Percentiles rank a stretch among this genome's conserved stretches.
phyloP scores from a whole-genome alignment of 2,329 filamentous ascomycete species.

The Ophiostoma australiae region DNA sequence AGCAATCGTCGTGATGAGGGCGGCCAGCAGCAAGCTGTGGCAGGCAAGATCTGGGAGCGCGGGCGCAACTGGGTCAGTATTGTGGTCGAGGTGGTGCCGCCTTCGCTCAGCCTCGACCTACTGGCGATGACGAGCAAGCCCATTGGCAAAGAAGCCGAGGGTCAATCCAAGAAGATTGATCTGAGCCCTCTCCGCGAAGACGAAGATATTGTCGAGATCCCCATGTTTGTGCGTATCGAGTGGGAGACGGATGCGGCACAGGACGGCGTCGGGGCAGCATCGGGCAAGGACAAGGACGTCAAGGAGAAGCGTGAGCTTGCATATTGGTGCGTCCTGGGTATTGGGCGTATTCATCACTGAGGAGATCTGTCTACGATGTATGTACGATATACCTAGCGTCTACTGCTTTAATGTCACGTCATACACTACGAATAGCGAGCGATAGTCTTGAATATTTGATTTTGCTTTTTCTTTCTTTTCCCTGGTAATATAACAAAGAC shows the following conservation, averaged over 20 bases:
- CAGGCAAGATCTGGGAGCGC: constrained; percentile 93
- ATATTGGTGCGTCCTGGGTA: constrained; percentile 91
- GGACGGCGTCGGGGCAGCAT: constrained; percentile 56
- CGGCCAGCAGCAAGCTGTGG: constrained; percentile 62
- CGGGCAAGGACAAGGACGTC: constrained; percentile 52
- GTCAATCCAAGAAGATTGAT: constrained; percentile 33
- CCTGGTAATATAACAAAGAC: background rate
- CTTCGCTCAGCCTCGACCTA: constrained; percentile 44
- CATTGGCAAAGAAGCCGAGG: constrained; percentile 32
- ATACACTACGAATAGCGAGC: constrained; percentile 25
- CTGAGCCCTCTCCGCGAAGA: constrained; percentile 51
- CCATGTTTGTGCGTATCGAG: constrained; percentile 86
- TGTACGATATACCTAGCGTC: background rate
- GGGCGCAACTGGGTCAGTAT: constrained; percentile 94
- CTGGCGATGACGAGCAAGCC: constrained; percentile 31
- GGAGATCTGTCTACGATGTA: background rate
- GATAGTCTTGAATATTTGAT: background rate
- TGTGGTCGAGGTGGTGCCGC: constrained; percentile 80
- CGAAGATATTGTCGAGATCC: constrained; percentile 74
- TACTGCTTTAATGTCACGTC: background rate
- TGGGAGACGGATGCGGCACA: constrained; percentile 69
- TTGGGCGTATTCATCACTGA: constrained; percentile 66
- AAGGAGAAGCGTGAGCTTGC: constrained; percentile 82
- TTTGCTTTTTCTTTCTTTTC: background rate
- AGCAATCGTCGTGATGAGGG: constrained; percentile 31